Base-by-base conservation (phyloP, 1,284 basidiomycete species). In the Leccinum angustisporum region DNA sequence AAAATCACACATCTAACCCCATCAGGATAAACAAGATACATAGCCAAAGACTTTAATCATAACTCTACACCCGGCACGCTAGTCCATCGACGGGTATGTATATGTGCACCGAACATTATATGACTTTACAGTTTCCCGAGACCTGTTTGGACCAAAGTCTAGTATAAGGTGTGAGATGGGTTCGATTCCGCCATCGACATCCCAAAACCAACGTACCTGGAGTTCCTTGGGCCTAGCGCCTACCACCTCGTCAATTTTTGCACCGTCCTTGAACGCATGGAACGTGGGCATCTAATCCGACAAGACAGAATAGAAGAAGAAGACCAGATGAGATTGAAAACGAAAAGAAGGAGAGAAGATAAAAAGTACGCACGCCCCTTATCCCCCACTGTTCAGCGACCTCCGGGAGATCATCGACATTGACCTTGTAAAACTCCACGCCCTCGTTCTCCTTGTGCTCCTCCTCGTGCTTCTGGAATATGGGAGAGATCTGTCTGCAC, bases 271-370 rank as follows among this genome's bases (percentile, higher is more conserved):
- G 83, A 86, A 92, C 46, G 81, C 79, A 51, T 84, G 74, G 78
- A 95, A 94, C 3, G 89, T 90, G 2, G 92, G 92, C 84, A 94
- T 91, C 76, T 83, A 31, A 48, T 2, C 18, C 48, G 25, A 18
- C 11, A 16, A 21, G 1, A 6, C 0, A 18, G 5, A 7, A 13
- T 36, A 16, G 14, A 38, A 25, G 14, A 38, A 25, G 25, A 25
- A 34, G 38, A 43, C n/a, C 9, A 18, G 40, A 18, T 43, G 10
- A 43, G 3, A 11, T 11, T 5, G 25, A 18, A 2, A 43, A 25
- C 3, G 3, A 6, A 2, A 50, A 5, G 4, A 21, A 51, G 9
- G 21, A 6, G 9, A 25, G 2, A 5, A 21, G 18, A n/a, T 7
- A 16, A 3, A 13, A 36, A 48, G 13, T 0, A 62, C 80, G 30